Percentiles rank a stretch among this genome's conserved stretches.
These are phyloP conservation scores for Mycogone perniciosa DNA, from an alignment of 2,329 filamentous ascomycete species.

Conservation along the genomic window DNA sequence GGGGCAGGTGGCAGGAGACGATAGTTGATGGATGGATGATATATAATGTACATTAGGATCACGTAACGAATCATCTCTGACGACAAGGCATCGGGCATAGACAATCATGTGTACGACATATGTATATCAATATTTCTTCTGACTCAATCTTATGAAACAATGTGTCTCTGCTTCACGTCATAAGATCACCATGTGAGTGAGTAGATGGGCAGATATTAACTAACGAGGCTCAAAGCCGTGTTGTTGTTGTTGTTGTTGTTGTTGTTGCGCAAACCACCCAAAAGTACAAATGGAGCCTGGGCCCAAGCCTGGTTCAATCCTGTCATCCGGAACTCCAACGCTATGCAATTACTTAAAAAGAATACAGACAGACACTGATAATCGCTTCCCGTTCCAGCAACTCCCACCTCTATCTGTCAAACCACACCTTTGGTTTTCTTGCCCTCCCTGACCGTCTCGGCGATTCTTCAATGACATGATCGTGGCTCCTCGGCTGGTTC, in stretches of 20 bases:
- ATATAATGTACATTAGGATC: background rate
- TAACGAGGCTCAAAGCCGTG: too few species aligned
- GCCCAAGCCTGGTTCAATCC: too few species aligned
- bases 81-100: background rate
- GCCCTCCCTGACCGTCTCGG: background rate
- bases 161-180: too few species aligned
- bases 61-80: background rate
- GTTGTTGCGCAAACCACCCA: too few species aligned
- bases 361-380: background rate
- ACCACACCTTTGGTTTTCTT: background rate
- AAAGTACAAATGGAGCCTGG: too few species aligned
- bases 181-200: too few species aligned
- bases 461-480: background rate
- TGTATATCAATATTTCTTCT: background rate
- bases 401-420: background rate
- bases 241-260: too few species aligned
- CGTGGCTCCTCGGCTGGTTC: background rate
- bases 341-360: constrained; percentile 30
- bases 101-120: background rate
- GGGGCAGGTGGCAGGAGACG: background rate
- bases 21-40: background rate
- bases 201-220: too few species aligned
- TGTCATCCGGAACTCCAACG: constrained; percentile 32
- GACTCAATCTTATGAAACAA: too few species aligned
- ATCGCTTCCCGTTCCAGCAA: background rate